A percentile compares a stretch with the other conserved stretches of the same genome.
Conservation (phyloP, 352 stramenopile genomes). For the Peronospora belbahrii region DNA sequence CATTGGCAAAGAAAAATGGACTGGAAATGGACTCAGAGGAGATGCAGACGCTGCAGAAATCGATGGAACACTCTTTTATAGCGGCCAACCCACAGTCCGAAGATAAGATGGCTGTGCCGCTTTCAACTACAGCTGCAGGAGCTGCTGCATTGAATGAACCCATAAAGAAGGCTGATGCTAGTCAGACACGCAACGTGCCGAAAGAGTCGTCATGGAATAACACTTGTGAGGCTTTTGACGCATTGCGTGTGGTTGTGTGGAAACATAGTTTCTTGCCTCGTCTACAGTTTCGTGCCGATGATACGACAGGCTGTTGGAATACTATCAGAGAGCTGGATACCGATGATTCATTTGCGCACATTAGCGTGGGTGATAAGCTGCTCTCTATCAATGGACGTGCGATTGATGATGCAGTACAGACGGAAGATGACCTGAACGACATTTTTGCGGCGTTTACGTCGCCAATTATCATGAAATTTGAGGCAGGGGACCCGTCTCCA, state of each 20-base stretch:
- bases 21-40: slow-evolving; percentile 32
- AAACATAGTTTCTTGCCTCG: slow-evolving; percentile 81
- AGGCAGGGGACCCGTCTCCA: slow-evolving; percentile 33
- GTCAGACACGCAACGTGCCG: slow-evolving; percentile 38
- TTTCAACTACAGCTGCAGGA: slow-evolving; percentile 13
- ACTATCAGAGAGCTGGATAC: slow-evolving; percentile 57
- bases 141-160: slow-evolving; percentile 21
- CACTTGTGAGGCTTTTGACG: slow-evolving; percentile 58
- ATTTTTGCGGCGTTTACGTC: slow-evolving; percentile 64
- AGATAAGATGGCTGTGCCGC: slow-evolving; percentile 42
- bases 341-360: slow-evolving; percentile 77
- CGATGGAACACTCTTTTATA: slow-evolving; percentile 38
- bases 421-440: slow-evolving; percentile 62
- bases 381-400: slow-evolving; percentile 70
- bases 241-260: slow-evolving; percentile 77
- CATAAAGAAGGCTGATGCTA: slow-evolving; percentile 8
- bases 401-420: slow-evolving; percentile 52
- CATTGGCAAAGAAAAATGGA: slow-evolving; percentile 61
- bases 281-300: slow-evolving; percentile 48
- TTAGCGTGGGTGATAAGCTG: slow-evolving; percentile 56
- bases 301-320: slow-evolving; percentile 50
- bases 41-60: slow-evolving; percentile 41
- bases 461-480: slow-evolving; percentile 82
- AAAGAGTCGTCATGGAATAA: slow-evolving; percentile 86
- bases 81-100: slow-evolving; percentile 63